Base-by-base conservation (phyloP, 352 stramenopile species). In the Pelagophyceae sp. region DNA sequence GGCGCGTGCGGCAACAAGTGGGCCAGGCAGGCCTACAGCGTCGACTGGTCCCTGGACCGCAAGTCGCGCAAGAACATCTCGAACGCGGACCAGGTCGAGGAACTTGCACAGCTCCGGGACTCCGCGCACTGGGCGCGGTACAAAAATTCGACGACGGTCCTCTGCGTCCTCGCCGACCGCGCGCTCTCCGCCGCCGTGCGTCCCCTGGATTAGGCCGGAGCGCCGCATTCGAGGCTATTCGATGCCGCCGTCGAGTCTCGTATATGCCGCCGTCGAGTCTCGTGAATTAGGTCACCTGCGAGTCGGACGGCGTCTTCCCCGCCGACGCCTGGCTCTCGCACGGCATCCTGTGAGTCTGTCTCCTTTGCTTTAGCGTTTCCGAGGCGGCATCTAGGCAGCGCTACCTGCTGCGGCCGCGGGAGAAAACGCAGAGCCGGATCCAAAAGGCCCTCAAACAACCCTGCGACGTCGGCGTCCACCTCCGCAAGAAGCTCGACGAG, bases 401-500 rank as follows among this genome's bases (percentile, higher is more conserved):
- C 31, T 72, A 29, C 5, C 27, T 72, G 63, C 35, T 72, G 35
- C 31, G 3, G 31, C 6, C 63, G 6, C 63, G 35, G 15, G 31
- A n/a, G 6, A 35, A n/a, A n/a, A 27, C 40, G 29, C 11, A 11
- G 19, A 29, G 1, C 3, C 6, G 63, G 6, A 29, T 72, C 31
- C 31, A 72, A 5, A 27, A 11, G 1, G n/a, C n/a, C 29, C 29
- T 50, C 31, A 25, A 45, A 15, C 11, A 72, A 17, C 17, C 6
- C 6, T 38, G 63, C 63, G 63, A 50, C 63, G 63, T 72, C 19
- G 63, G 63, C 29, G 35, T 72, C 29, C 63, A 72, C 35, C 63
- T 72, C 5, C 29, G 63, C n/a, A n/a, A n/a, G n/a, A n/a, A n/a
- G n/a, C n/a, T n/a, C n/a, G n/a, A n/a, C n/a, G n/a, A n/a, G n/a